Evolutionary conservation across 2,329 filamentous ascomycete species (phyloP).

Genomic region (Cordyceps cateniannulata): DNA sequence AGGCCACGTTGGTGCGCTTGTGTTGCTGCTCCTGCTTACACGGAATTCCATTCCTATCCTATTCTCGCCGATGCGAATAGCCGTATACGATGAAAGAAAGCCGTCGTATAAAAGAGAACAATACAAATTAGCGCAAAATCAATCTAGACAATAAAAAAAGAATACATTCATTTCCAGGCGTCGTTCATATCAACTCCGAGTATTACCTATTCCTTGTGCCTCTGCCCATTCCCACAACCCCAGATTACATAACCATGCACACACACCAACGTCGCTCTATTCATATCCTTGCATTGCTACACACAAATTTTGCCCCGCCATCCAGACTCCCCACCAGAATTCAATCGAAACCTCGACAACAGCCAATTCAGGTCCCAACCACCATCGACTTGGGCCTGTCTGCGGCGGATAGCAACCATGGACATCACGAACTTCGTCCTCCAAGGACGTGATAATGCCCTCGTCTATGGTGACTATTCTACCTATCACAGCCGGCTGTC

Average conservation of each 20-base stretch:
- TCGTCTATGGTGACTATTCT: conserved; percentile 82
- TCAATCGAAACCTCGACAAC: neutral
- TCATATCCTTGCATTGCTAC: neutral
- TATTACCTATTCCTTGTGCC: no score
- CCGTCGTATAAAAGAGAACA: no score
- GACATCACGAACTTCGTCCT: conserved; percentile 84
- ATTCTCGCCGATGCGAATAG: no score
- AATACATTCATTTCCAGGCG: no score
- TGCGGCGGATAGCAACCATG: conserved; percentile 45
- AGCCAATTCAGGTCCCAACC: conserved; percentile 4
- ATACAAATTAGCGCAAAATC: no score
- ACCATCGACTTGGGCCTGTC: conserved; percentile 1
- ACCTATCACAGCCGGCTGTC: conserved; percentile 76
- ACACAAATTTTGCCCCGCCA: conserved; percentile 15
- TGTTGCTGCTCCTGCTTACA: no score
- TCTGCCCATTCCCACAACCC: neutral
- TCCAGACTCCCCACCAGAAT: conserved; percentile 12
- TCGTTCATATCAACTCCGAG: no score
- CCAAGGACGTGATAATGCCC: conserved; percentile 71
- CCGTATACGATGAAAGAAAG: no score
- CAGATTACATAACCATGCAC: conserved; percentile 9
- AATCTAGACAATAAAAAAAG: neutral
- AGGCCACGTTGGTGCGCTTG: conserved; percentile 3
- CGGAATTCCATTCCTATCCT: no score
- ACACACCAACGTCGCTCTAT: neutral